phyloP scores from a whole-genome alignment of 2,329 filamentous ascomycete species.

The Pseudocercospora cruenta region DNA sequence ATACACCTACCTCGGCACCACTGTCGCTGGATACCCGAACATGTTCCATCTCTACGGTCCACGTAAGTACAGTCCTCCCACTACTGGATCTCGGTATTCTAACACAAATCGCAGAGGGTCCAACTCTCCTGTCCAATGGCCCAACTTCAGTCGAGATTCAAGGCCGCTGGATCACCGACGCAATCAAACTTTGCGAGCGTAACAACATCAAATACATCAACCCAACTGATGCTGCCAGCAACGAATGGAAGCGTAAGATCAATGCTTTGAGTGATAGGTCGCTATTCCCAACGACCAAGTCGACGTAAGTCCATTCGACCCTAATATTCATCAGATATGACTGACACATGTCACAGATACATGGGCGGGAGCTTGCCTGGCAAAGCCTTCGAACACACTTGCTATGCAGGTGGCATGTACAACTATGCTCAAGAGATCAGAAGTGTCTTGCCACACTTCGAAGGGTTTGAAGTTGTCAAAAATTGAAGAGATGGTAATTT shows the following conservation, averaged over 20 bases:
- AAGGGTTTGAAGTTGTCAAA: conserved; percentile 33
- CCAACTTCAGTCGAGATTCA: conserved; percentile 47
- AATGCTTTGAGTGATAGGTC: conserved; percentile 33
- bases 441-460: conserved; percentile 28
- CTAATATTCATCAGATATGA: background rate
- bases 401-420: conserved; percentile 36
- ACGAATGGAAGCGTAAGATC: conserved; percentile 38
- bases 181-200: conserved; percentile 31
- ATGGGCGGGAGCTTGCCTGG: conserved; percentile 28
- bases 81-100: conserved; percentile 33
- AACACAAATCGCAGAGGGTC: conserved; percentile 40
- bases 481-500: background rate
- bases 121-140: conserved; percentile 47
- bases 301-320: conserved; percentile 26
- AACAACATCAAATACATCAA: conserved; percentile 37
- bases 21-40: conserved; percentile 42
- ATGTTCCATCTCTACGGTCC: conserved; percentile 18
- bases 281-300: conserved; percentile 37
- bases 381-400: conserved; percentile 36
- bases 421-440: conserved; percentile 36
- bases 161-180: conserved; percentile 43
- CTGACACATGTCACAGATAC: conserved; percentile 15
- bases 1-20: conserved; percentile 50
- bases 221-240: conserved; percentile 34
- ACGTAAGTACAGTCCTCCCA: background rate